Evolutionary conservation across 768 basidiomycete species (phyloP), one percentile per base, ranked within the genome.

Genomic region (Termitomyces sp.): DNA sequence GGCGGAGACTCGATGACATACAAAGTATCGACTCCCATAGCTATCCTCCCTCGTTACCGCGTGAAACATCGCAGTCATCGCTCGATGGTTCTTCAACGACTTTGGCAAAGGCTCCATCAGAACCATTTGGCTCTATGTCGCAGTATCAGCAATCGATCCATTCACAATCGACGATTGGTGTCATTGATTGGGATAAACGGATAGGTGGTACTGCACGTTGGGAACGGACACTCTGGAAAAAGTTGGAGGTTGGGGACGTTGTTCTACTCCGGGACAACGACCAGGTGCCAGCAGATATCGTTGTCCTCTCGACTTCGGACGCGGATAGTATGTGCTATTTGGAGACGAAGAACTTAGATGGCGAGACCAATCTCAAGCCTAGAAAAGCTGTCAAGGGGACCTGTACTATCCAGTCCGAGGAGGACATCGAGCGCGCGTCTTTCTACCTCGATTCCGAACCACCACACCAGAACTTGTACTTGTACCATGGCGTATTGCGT

Each of bases 151-250:
- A 82, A 57, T 86, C 83, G 42, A 63, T 84, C 29, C 78, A 75
- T 55, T 83, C 84, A 16, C 80, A 78, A 4, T 74, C 81, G 13
- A 82, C 79, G 24, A 61, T 79, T 7, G 90, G 92, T 13, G 92
- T 94, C 31, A 75, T 97, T n/a, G 88, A 96, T 68, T 94, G 86
- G 82, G 77, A 74, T 47, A 84, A 84, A 48, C 84, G 82, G 37
- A 73, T 81, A 2, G 76, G 76, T 3, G 93, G 93, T 0, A 82
- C 86, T 4, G 87, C 92, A 2, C 78, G 80, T 27, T 98, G 96
- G 96, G 94, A 98, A 67, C 78, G 96, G 55, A 98, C 96, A 14
- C 75, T 98, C 1, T 98, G 96, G 96, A 98, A 98, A 79, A 98
- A 98, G 77, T 79, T 98, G 44, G 94, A 97, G 68, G 94, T 98